Evolutionary conservation across 306 rosid genomes (phyloP), one percentile per base, ranked within the genome.

Genomic region (Rubus idaeus): DNA sequence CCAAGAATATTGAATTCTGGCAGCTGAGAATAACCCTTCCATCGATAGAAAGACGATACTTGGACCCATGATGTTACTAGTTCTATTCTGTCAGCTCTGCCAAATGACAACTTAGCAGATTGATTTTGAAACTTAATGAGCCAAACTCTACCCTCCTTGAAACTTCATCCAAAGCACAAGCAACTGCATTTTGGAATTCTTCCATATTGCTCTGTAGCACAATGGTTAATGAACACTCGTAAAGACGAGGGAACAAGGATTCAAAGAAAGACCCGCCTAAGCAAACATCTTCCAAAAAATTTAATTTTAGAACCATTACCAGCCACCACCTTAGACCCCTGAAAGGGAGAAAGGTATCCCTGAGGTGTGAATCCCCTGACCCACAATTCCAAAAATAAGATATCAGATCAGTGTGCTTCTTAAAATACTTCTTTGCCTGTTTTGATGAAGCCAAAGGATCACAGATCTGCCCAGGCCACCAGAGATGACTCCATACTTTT

Each of bases 391-490:
- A 96, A 86, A 86, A 92, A 83, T 86, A 94, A 3, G 90, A 88
- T 18, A 94, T 75, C 72, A 92, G 84, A 78, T 81, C 83, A 75
- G 80, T 78, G 39, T 78, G 88, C 47, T 85, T 82, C 78, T 81
- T 92, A 51, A 73, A 83, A 74, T 89, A 74, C 81, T 78, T 89
- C 83, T 83, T 92, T 68, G 93, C 98, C 81, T 81, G 83, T 47
- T 74, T 78, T 30, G 97, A 89, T 68, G 95, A 83, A 78, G 77
- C 74, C 0, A 87, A 87, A n/a, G 93, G 87, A 83, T 90, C 93
- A 82, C 83, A 86, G 35, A 94, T 89, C 88, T 89, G 97, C 63
- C 97, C 98, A 46, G 98, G 98, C 98, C 98, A 94, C 98, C 98
- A 94, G 46, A 96, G 98, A 88, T 90, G 93, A 26, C 96, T 90